These are phyloP conservation scores for Ceratocystis ficicola DNA, from an alignment of 2,329 filamentous ascomycete species.

Conservation along the genomic window DNA sequence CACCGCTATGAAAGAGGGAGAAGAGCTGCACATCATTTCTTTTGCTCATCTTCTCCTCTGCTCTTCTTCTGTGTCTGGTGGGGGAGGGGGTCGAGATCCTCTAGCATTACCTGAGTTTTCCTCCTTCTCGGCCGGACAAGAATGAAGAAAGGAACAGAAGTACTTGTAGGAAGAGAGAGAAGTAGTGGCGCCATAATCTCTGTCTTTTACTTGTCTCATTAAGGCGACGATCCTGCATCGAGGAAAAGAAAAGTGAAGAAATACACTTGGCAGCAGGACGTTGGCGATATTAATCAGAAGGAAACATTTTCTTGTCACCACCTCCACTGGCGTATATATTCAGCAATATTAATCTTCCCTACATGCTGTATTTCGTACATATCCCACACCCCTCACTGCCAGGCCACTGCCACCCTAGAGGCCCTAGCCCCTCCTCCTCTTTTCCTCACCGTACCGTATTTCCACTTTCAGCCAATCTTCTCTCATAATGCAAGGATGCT, in stretches of 20 bases:
- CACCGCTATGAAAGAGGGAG: slow-evolving; percentile 6
- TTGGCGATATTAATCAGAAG: background rate
- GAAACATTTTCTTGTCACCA: background rate
- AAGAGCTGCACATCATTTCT: slow-evolving; percentile 1
- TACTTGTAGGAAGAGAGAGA: slow-evolving; percentile 5
- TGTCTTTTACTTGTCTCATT: background rate
- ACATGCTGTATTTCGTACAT: background rate
- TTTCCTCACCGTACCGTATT: background rate
- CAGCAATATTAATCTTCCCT: background rate
- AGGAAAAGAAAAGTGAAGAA: background rate
- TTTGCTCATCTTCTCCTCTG: background rate
- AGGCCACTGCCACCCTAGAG: background rate
- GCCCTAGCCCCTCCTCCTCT: background rate
- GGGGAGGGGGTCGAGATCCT: background rate
- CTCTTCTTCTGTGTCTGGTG: background rate
- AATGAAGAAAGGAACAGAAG: background rate
- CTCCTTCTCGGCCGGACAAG: background rate
- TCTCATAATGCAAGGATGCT: slow-evolving; percentile 1
- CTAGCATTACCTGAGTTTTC: background rate
- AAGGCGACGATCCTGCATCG: background rate
- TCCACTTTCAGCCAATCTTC: slow-evolving; percentile 7
- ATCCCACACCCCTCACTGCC: background rate
- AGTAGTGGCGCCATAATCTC: background rate
- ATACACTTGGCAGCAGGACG: background rate
- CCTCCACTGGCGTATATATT: background rate